Conservation (phyloP, 2,329 filamentous ascomycete species). For the Didymella pomorum region DNA sequence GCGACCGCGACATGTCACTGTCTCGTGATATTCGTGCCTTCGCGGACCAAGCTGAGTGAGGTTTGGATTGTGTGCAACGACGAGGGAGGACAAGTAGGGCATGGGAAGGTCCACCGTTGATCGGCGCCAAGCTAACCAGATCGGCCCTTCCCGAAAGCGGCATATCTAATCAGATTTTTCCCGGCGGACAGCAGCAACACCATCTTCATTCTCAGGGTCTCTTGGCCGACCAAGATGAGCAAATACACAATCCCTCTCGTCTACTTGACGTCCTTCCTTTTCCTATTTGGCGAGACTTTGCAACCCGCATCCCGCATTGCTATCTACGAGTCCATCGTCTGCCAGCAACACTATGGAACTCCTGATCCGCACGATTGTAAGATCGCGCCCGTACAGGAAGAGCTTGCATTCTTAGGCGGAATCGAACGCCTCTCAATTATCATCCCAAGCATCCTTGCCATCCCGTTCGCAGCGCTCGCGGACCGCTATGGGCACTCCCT, state of each 20-base stretch:
- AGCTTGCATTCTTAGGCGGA: slow-evolving; percentile 25
- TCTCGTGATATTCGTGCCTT: no score
- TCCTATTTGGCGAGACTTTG: slow-evolving; percentile 30
- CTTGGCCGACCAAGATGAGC: slow-evolving; percentile 12
- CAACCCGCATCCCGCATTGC: slow-evolving; percentile 32
- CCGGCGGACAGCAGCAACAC: slow-evolving; percentile 7
- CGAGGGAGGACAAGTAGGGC: neutral
- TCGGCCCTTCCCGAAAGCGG: neutral
- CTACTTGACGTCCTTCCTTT: slow-evolving; percentile 30
- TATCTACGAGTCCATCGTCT: slow-evolving; percentile 31
- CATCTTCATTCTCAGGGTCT: neutral
- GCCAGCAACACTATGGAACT: slow-evolving; percentile 21
- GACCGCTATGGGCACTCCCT: slow-evolving; percentile 28
- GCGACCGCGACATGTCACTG: no score
- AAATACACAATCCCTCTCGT: slow-evolving; percentile 24
- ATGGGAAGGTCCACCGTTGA: neutral
- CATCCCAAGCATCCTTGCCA: slow-evolving; percentile 29
- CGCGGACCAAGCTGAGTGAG: no score
- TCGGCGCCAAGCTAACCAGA: slow-evolving; percentile 5
- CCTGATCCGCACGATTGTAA: slow-evolving; percentile 25
- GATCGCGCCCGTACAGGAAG: slow-evolving; percentile 27
- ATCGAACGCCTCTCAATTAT: slow-evolving; percentile 30
- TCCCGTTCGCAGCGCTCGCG: slow-evolving; percentile 31
- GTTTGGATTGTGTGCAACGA: neutral
- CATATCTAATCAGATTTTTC: slow-evolving; percentile 18